Conservation (phyloP, 2,329 filamentous ascomycete species). For the Diplodia scrobiculata region DNA sequence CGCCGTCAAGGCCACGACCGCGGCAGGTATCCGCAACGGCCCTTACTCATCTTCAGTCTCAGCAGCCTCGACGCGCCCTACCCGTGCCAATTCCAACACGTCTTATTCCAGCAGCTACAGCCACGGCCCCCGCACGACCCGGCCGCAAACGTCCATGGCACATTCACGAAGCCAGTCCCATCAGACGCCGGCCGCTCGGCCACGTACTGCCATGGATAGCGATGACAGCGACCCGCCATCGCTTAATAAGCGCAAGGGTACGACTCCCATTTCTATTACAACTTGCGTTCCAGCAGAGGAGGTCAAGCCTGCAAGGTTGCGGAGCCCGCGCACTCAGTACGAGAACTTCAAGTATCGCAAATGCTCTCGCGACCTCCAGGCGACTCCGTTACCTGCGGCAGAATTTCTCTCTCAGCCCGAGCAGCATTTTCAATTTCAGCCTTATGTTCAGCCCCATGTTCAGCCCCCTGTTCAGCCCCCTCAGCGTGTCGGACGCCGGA, state of each 20-base stretch:
- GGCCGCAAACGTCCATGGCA: slow-evolving; percentile 57
- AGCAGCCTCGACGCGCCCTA: slow-evolving; percentile 43
- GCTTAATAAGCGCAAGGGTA: slow-evolving; percentile 49
- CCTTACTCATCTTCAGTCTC: slow-evolving; percentile 45
- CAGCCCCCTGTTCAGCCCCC: slow-evolving; percentile 2
- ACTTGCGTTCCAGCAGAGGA: slow-evolving; percentile 30
- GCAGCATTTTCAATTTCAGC: slow-evolving; percentile 6
- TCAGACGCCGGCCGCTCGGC: slow-evolving; percentile 41
- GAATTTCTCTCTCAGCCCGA: background rate
- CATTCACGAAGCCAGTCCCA: slow-evolving; percentile 53
- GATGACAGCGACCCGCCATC: slow-evolving; percentile 43
- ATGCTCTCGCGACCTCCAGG: background rate
- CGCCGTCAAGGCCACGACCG: slow-evolving; percentile 52
- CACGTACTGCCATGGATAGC: slow-evolving; percentile 48
- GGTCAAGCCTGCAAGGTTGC: slow-evolving; percentile 2
- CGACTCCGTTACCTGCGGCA: background rate
- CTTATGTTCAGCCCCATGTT: slow-evolving; percentile 2
- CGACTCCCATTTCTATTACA: slow-evolving; percentile 47
- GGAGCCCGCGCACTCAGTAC: background rate
- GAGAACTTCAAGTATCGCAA: slow-evolving; percentile 3
- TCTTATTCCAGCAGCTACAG: slow-evolving; percentile 62
- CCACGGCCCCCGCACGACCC: slow-evolving; percentile 53
- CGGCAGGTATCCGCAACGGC: slow-evolving; percentile 43
- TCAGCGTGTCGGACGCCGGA: background rate
- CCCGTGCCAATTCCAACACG: slow-evolving; percentile 38